phyloP scores from a whole-genome alignment of 1,284 basidiomycete species.

The Somion occarium region DNA sequence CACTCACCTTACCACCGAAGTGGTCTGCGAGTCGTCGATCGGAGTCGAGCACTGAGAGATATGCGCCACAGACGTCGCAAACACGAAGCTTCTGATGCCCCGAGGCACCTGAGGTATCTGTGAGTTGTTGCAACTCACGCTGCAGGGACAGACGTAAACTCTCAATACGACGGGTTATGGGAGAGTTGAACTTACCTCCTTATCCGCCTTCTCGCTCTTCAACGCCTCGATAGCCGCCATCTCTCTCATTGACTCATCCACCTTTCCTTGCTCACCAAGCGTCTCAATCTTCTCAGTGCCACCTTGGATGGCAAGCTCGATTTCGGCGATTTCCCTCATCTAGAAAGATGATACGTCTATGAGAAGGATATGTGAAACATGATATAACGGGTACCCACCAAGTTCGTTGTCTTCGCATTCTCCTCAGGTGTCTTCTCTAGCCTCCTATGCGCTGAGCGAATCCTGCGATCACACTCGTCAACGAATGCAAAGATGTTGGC shows the following conservation, averaged over 20 bases:
- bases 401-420: conserved; percentile 96
- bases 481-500: conserved; percentile 94
- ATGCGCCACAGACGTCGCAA: conserved; percentile 99
- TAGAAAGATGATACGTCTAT: conserved; percentile 23
- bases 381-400: conserved; percentile 49
- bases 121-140: conserved; percentile 93
- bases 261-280: conserved; percentile 95
- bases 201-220: conserved; percentile 93
- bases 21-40: conserved; percentile 99
- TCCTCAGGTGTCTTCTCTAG: conserved; percentile 99
- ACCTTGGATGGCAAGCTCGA: conserved; percentile 97
- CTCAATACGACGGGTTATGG: background rate
- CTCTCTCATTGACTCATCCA: conserved; percentile 97
- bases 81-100: conserved; percentile 99
- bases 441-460: conserved; percentile 88
- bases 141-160: conserved; percentile 24
- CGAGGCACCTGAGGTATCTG: conserved; percentile 96
- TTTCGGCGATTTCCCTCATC: conserved; percentile 99
- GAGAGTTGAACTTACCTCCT: conserved; percentile 66
- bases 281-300: conserved; percentile 98
- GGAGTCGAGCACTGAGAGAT: conserved; percentile 95
- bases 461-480: conserved; percentile 96
- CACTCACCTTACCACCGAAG: conserved; percentile 94
- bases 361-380: background rate
- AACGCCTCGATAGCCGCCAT: conserved; percentile 96